Evolutionary conservation across 1,284 basidiomycete species (phyloP).

Genomic region (Ustilago bromivora): DNA sequence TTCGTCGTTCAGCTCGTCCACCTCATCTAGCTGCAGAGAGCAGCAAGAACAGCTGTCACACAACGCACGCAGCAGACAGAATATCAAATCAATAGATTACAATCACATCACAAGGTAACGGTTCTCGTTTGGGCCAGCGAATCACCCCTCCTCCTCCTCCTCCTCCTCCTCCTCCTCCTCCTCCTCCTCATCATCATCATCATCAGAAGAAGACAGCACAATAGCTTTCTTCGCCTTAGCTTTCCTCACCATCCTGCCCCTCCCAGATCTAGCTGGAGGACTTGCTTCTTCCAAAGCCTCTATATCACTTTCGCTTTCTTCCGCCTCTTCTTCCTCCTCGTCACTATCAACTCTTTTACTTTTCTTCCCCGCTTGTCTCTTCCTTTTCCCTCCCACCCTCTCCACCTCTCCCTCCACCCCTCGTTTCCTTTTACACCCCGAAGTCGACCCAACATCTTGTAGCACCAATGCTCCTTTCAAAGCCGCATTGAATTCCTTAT

Average conservation of each 20-base stretch:
- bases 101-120: too few species aligned
- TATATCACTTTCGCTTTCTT: slow-evolving; percentile 68
- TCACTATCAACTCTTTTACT: slow-evolving; percentile 13
- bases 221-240: background rate
- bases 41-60: too few species aligned
- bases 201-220: slow-evolving; percentile 12
- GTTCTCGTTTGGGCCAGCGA: too few species aligned
- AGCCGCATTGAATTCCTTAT: slow-evolving; percentile 75
- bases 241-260: background rate
- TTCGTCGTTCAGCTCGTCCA: too few species aligned
- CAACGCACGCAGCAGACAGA: too few species aligned
- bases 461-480: slow-evolving; percentile 70
- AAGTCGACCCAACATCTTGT: slow-evolving; percentile 36
- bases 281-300: slow-evolving; percentile 11
- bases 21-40: too few species aligned
- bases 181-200: too few species aligned
- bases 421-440: too few species aligned
- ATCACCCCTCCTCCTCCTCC: too few species aligned
- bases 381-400: slow-evolving; percentile 2
- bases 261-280: slow-evolving; percentile 5
- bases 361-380: slow-evolving; percentile 7
- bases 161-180: background rate
- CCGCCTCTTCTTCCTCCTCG: slow-evolving; percentile 26
- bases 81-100: too few species aligned
- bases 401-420: slow-evolving; percentile 9